Conservation (phyloP, 805 yeast species). For the Kuraishia piskuri region DNA sequence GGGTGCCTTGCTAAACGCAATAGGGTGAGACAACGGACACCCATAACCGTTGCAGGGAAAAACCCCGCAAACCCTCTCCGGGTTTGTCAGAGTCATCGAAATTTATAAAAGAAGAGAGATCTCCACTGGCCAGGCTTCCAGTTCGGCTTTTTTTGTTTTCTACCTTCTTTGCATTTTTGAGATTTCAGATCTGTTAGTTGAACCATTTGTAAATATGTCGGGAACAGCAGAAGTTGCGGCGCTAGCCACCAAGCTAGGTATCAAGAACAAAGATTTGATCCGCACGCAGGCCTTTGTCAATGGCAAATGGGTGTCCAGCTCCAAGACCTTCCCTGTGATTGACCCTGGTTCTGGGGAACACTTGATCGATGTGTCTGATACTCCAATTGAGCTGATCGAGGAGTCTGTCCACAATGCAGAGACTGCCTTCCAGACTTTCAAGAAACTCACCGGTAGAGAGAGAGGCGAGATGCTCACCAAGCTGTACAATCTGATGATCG, state of each 20-base stretch:
- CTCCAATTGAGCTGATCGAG: conserved; percentile 35
- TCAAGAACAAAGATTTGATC: conserved; percentile 41
- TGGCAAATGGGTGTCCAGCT: conserved; percentile 56
- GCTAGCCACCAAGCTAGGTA: conserved; percentile 16
- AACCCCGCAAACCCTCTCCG: not conserved
- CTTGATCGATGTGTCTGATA: conserved; percentile 48
- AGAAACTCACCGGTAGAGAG: conserved; percentile 44
- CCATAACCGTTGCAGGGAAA: not conserved
- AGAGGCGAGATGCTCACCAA: conserved; percentile 44
- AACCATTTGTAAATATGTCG: not conserved
- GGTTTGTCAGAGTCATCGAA: not conserved
- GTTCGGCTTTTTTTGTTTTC: too few relatives aligned
- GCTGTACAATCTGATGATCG: conserved; percentile 44
- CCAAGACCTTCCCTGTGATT: conserved; percentile 47
- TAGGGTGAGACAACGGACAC: not conserved
- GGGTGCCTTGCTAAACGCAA: not conserved
- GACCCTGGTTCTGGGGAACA: conserved; percentile 66
- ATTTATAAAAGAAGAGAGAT: not conserved
- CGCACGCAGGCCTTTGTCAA: conserved; percentile 57
- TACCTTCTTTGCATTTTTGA: not conserved
- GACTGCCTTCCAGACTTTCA: conserved; percentile 43
- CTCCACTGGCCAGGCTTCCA: too few relatives aligned
- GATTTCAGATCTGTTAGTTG: not conserved
- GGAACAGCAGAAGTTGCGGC: not conserved
- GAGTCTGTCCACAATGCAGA: conserved; percentile 49